Evolutionary conservation across 176 grass and related monocot genomes (phyloP).

Genomic region (Echinochloa phyllopogon): DNA sequence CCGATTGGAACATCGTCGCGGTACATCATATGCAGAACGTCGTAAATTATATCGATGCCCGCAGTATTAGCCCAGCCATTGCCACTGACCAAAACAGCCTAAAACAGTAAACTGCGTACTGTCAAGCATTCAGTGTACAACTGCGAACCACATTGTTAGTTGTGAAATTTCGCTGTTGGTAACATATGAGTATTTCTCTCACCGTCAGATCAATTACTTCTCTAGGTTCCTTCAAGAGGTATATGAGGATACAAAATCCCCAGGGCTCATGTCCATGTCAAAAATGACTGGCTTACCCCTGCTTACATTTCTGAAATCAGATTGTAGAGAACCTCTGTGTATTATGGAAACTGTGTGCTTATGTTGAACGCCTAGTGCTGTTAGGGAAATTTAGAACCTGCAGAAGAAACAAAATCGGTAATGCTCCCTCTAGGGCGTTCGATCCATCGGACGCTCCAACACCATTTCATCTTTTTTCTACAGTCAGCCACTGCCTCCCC

Average conservation of each 20-base stretch:
- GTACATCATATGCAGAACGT: constrained; percentile 96
- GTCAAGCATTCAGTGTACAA: neutral
- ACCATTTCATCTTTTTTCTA: no score
- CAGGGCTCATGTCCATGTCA: constrained; percentile 97
- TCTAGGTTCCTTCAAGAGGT: constrained; percentile 76
- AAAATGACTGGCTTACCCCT: constrained; percentile 75
- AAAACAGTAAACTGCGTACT: neutral
- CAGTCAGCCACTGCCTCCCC: no score
- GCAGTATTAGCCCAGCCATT: constrained; percentile 85
- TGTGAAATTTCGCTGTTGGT: neutral
- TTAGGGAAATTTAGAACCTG: constrained; percentile 68
- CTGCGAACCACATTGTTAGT: neutral
- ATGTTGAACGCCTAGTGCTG: constrained; percentile 72
- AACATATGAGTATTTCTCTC: constrained; percentile 6
- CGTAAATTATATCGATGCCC: constrained; percentile 83
- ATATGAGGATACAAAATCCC: constrained; percentile 93
- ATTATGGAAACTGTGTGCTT: constrained; percentile 72
- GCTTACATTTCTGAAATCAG: constrained; percentile 46
- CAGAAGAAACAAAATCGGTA: constrained; percentile 12
- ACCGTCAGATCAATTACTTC: constrained; percentile 82
- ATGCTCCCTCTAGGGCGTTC: no score
- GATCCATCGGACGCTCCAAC: no score
- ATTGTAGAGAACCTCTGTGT: constrained; percentile 69
- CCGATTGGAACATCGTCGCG: constrained; percentile 87
- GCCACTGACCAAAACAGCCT: constrained; percentile 77